These are phyloP conservation scores for Nannizziopsis barbatae DNA, from an alignment of 2,329 filamentous ascomycete genomes.

Conservation along the genomic window DNA sequence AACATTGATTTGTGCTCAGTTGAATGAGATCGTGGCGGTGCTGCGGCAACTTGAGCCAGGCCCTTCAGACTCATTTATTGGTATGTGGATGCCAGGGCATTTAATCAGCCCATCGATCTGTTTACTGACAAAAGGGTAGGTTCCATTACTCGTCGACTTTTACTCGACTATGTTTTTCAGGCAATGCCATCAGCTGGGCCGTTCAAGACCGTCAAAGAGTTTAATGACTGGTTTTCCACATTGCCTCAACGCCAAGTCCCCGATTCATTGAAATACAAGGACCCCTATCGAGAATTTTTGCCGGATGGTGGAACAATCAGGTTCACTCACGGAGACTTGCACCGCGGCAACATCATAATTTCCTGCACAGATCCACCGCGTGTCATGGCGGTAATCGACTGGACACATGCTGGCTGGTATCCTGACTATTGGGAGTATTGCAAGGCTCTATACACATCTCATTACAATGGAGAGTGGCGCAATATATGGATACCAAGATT, in stretches of 20 bases:
- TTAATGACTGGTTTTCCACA: constrained; percentile 23
- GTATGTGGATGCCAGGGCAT: constrained; percentile 12
- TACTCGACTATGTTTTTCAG: constrained; percentile 19
- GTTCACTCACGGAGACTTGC: constrained; percentile 27
- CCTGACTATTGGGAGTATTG: constrained; percentile 29
- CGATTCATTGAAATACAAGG: constrained; percentile 11
- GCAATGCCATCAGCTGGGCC: constrained; percentile 15
- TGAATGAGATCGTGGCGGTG: constrained; percentile 15
- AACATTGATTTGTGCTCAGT: constrained; percentile 14
- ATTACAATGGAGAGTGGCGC: constrained; percentile 16
- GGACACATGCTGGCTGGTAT: constrained; percentile 26
- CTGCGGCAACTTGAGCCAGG: constrained; percentile 19
- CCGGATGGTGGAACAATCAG: constrained; percentile 23
- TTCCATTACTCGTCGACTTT: constrained; percentile 15
- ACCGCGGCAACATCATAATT: constrained; percentile 26
- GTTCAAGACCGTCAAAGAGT: constrained; percentile 19
- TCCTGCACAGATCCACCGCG: constrained; percentile 17
- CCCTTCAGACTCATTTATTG: constrained; percentile 19
- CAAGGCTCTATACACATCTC: constrained; percentile 22
- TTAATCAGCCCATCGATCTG: not conserved
- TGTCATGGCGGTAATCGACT: constrained; percentile 24
- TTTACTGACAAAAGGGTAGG: constrained; percentile 13
- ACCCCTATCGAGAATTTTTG: constrained; percentile 18
- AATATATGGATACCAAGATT: constrained; percentile 17
- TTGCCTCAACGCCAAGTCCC: constrained; percentile 16